Evolutionary conservation across 441 rosid species (phyloP).

Genomic region (Mallotus repandus): DNA sequence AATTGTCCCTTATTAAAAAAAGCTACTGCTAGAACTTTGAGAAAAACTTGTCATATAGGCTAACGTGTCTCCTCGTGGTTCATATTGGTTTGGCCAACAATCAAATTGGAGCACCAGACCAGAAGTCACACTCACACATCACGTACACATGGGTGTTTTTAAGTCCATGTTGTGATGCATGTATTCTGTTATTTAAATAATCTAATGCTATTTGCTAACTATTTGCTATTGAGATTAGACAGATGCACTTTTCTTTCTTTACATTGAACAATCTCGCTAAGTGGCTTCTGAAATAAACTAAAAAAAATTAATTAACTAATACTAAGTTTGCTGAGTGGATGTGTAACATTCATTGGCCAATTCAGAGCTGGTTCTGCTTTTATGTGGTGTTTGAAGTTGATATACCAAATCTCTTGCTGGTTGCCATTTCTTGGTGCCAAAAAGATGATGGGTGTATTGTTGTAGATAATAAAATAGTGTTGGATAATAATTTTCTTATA

Average conservation of each 20-base stretch:
- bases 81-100: conserved; percentile 19
- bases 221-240: conserved; percentile 11
- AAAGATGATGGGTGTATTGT: conserved; percentile 1
- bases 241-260: conserved; percentile 9
- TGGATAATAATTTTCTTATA: neutral
- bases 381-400: conserved; percentile 18
- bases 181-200: neutral
- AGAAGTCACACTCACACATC: conserved; percentile 7
- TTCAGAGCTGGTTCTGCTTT: conserved; percentile 13
- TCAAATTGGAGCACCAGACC: conserved; percentile 26
- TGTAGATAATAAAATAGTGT: neutral
- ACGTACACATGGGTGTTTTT: conserved; percentile 6
- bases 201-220: conserved; percentile 5
- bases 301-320: conserved; percentile 17
- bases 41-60: conserved; percentile 1
- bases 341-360: conserved; percentile 31
- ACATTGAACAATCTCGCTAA: conserved; percentile 15
- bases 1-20: conserved; percentile 11
- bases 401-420: conserved; percentile 19
- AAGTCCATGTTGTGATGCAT: conserved; percentile 5
- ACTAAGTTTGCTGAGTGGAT: conserved; percentile 6
- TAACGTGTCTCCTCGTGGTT: conserved; percentile 26
- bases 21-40: conserved; percentile 2
- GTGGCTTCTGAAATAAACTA: conserved; percentile 17
- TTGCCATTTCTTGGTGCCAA: conserved; percentile 22